Evolutionary conservation across 2,329 filamentous ascomycete genomes (phyloP), one percentile per base, ranked within the genome.

Genomic region (Coniochaeta sp.): DNA sequence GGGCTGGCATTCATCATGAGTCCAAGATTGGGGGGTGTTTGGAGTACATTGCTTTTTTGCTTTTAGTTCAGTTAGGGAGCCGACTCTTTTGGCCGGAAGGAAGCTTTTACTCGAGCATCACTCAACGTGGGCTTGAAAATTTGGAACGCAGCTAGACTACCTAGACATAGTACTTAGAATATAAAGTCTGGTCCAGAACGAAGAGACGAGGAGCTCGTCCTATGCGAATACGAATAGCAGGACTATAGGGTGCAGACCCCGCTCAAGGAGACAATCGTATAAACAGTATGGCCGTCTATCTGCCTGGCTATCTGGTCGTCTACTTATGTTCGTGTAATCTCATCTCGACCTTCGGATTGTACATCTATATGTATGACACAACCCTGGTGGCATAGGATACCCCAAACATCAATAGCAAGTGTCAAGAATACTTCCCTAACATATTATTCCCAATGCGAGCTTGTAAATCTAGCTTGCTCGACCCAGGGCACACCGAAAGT

Each of bases 1-100:
- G 55, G 55, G 55, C 55, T 57, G 22, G 55, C 55, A 57, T 57
- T 57, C 55, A 57, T 34, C 55, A 57, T 57, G 55, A 44, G 55
- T 40, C 55, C 55, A 57, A 44, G 19, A 28, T 28, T n/a, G 38
- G 6, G 55, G 55, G 36, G 55, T 44, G 55, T n/a, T 57, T 57
- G 55, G 55, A 57, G 55, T 57, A 52, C 22, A 40, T 28, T 36
- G 19, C 38, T 19, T 44, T 19, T 44, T 44, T 40, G 14, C 30
- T 55, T 34, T 38, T 34, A 9, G 28, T 40, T 40, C 30, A 17
- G 55, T 14, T 14, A 40, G 26, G 32, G 19, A 17, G 6, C 17
- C 47, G 16, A 52, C 22, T 6, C 22, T 28, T 52, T 17, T 22
- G 5, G 47, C 47, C 6, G 4, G 47, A 52, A 17, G 8, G 14